These are phyloP conservation scores for Salix viminalis DNA, from an alignment of 345 rosid genomes.

Conservation along the genomic window DNA sequence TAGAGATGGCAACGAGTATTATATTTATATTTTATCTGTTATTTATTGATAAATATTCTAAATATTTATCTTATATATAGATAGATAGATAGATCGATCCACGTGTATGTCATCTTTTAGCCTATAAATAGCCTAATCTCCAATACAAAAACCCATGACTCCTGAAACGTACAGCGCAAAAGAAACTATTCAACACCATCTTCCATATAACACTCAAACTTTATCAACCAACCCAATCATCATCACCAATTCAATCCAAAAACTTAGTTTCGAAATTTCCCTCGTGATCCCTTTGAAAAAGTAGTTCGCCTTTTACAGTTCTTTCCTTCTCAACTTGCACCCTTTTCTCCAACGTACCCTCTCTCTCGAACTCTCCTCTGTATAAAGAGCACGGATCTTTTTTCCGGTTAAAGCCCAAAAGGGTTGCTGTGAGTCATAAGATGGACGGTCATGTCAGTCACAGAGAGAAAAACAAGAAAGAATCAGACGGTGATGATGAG, in stretches of 20 bases:
- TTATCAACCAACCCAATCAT: not conserved
- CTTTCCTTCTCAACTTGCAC: not conserved
- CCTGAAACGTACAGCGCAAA: not conserved
- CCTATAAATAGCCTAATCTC: not conserved
- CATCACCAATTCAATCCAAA: not conserved
- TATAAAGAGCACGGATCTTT: not conserved
- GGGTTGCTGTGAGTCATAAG: not conserved
- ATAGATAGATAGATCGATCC: too few species aligned
- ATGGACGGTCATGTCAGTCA: not conserved
- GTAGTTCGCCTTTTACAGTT: not conserved
- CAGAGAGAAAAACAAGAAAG: not conserved
- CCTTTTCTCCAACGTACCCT: not conserved
- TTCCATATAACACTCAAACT: too few species aligned
- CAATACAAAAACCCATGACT: not conserved
- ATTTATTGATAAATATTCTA: too few species aligned
- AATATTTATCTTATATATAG: too few species aligned
- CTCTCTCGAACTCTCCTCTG: not conserved
- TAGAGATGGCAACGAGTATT: too few species aligned
- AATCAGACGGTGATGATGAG: not conserved
- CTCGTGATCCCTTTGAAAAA: not conserved
- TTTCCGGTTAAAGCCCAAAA: not conserved
- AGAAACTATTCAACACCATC: not conserved
- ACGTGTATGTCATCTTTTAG: not conserved
- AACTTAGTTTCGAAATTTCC: not conserved
- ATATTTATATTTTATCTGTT: too few species aligned